Conservation (phyloP, 2,329 filamentous ascomycete genomes). For the Trichoderma endophyticum region DNA sequence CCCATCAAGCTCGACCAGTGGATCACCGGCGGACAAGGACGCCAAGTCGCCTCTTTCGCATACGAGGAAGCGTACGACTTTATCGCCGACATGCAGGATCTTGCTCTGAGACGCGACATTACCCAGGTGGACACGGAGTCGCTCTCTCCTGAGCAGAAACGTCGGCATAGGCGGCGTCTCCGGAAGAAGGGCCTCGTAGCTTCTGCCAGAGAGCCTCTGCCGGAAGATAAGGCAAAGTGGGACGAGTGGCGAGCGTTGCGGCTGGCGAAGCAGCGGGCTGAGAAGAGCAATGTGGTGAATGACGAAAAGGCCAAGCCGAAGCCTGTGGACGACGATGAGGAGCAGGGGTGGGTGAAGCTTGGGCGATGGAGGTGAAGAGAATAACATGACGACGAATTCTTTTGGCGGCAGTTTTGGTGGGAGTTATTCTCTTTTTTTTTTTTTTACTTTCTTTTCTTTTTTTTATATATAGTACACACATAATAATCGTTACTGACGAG, state of each 20-base stretch:
- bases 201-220: slow-evolving; percentile 34
- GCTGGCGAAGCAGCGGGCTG: slow-evolving; percentile 39
- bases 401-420: not conserved
- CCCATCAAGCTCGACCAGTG: slow-evolving; percentile 63
- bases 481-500: not conserved
- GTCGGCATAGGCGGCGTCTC: slow-evolving; percentile 49
- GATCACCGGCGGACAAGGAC: slow-evolving; percentile 51
- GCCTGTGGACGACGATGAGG: slow-evolving; percentile 29
- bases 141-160: slow-evolving; percentile 46
- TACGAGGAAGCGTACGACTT: slow-evolving; percentile 46
- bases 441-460: not conserved
- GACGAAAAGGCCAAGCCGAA: slow-evolving; percentile 34
- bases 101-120: slow-evolving; percentile 43
- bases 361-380: slow-evolving; percentile 22
- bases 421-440: not conserved
- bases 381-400: not conserved
- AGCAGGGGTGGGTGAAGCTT: slow-evolving; percentile 22
- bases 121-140: slow-evolving; percentile 41
- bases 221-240: slow-evolving; percentile 43
- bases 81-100: slow-evolving; percentile 48
- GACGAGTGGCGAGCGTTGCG: slow-evolving; percentile 44
- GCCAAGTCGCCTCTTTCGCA: slow-evolving; percentile 35
- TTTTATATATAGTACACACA: not conserved
- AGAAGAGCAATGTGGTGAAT: slow-evolving; percentile 34
- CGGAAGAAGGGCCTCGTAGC: slow-evolving; percentile 44